phyloP scores from a whole-genome alignment of 176 grass and related monocot genomes.

The Raddia guianensis region DNA sequence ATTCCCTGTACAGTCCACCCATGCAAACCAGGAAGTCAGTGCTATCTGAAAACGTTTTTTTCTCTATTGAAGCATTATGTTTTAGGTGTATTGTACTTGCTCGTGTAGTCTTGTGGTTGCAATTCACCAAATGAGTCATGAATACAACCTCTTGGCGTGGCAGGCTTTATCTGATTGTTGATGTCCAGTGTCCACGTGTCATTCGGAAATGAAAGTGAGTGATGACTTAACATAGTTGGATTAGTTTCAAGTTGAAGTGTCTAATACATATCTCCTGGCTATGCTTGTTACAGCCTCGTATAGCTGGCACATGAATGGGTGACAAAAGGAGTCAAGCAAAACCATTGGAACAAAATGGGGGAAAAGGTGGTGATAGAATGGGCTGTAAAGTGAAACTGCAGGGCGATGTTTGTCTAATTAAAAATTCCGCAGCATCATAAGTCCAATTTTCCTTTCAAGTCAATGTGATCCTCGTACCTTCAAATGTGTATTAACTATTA shows the following conservation, averaged over 20 bases:
- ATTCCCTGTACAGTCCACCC: neutral
- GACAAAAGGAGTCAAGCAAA: conserved; percentile 9
- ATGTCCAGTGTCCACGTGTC: neutral
- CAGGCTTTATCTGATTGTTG: neutral
- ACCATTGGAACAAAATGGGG: neutral
- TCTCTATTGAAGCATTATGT: neutral
- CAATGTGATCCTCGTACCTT: neutral
- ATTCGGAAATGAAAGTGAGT: neutral
- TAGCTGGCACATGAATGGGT: neutral
- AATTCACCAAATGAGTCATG: neutral
- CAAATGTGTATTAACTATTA: neutral
- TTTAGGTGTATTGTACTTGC: neutral
- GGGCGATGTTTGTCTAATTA: conserved; percentile 12
- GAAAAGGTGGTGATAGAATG: neutral
- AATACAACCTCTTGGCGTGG: neutral
- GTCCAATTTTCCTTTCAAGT: conserved; percentile 11
- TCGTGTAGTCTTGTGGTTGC: neutral
- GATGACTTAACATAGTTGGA: neutral
- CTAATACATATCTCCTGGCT: neutral
- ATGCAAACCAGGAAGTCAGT: neutral
- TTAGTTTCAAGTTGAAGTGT: neutral
- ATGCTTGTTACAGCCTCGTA: neutral
- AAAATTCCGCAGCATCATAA: neutral
- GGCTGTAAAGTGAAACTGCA: neutral
- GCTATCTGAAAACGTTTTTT: neutral